Evolutionary conservation across 2,329 filamentous ascomycete genomes (phyloP).

Genomic region (Phaeosphaeria sp.): DNA sequence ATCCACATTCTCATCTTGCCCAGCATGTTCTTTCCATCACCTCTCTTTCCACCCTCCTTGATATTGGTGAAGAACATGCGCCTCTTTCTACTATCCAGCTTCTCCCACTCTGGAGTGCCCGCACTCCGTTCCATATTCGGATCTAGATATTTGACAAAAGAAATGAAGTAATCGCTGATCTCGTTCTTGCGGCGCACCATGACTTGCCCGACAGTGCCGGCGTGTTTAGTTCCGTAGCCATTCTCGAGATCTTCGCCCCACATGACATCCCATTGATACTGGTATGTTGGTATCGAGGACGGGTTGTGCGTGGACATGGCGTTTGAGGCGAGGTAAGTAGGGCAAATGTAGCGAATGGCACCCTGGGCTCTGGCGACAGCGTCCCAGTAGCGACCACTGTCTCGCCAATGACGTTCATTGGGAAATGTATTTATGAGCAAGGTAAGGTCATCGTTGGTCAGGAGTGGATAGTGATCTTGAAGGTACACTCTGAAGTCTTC

Average conservation of each 20-base stretch:
- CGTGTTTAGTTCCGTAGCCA: conserved; percentile 43
- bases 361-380: conserved; percentile 43
- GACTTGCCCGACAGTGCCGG: conserved; percentile 41
- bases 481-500: conserved; percentile 43
- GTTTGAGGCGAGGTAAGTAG: conserved; percentile 40
- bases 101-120: conserved; percentile 29
- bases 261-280: conserved; percentile 46
- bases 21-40: conserved; percentile 28
- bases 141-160: conserved; percentile 41
- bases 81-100: conserved; percentile 25
- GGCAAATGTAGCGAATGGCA: conserved; percentile 45
- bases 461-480: conserved; percentile 53
- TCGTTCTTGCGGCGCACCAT: conserved; percentile 37
- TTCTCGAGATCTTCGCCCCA: conserved; percentile 38
- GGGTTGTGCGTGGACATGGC: conserved; percentile 40
- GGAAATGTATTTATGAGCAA: conserved; percentile 34
- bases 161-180: conserved; percentile 41
- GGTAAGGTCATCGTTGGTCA: conserved; percentile 59
- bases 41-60: conserved; percentile 29
- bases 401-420: conserved; percentile 44
- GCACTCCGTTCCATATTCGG: conserved; percentile 32
- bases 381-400: conserved; percentile 41
- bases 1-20: conserved; percentile 30
- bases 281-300: conserved; percentile 29
- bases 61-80: conserved; percentile 41